Percentiles rank a stretch among this genome's conserved stretches.
Conservation (phyloP, 2,329 filamentous ascomycete species). For the Apiospora kogelbergensis region DNA sequence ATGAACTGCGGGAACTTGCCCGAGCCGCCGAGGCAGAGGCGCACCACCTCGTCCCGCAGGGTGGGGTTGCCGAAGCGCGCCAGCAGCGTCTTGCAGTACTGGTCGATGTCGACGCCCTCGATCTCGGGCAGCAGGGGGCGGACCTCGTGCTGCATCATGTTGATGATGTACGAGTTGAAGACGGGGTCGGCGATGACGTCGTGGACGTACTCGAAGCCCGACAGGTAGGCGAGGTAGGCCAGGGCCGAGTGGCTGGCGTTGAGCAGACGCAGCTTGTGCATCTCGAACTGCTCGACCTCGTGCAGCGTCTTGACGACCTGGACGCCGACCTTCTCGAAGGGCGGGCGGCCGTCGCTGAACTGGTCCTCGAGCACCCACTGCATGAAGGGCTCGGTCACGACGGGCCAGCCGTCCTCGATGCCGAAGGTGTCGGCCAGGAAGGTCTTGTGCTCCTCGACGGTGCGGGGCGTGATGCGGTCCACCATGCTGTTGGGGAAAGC, state of each 20-base stretch:
- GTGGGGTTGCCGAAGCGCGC: constrained; percentile 57
- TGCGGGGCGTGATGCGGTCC: constrained; percentile 55
- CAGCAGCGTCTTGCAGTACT: constrained; percentile 53
- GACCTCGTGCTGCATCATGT: constrained; percentile 57
- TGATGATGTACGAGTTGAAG: constrained; percentile 47
- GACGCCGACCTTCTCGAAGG: constrained; percentile 52
- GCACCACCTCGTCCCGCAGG: constrained; percentile 54
- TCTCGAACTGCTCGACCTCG: constrained; percentile 54
- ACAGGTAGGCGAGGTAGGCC: constrained; percentile 50
- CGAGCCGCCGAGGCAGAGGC: constrained; percentile 50
- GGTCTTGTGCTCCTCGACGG: constrained; percentile 43
- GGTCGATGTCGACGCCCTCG: constrained; percentile 48
- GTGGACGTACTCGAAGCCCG: constrained; percentile 54
- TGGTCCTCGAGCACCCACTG: constrained; percentile 57
- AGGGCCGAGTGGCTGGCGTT: constrained; percentile 54
- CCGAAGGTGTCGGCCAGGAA: constrained; percentile 44
- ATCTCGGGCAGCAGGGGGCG: constrained; percentile 52
- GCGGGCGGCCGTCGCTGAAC: constrained; percentile 50
- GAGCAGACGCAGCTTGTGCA: constrained; percentile 55
- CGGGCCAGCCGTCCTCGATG: constrained; percentile 51
- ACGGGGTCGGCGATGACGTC: constrained; percentile 51
- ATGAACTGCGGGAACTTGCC: constrained; percentile 55
- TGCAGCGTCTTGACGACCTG: constrained; percentile 52
- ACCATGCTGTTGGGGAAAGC: constrained; percentile 57
- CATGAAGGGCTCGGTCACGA: constrained; percentile 56